Conservation (phyloP, 352 stramenopile species). For the Phytopythium cucurbitacearum region DNA sequence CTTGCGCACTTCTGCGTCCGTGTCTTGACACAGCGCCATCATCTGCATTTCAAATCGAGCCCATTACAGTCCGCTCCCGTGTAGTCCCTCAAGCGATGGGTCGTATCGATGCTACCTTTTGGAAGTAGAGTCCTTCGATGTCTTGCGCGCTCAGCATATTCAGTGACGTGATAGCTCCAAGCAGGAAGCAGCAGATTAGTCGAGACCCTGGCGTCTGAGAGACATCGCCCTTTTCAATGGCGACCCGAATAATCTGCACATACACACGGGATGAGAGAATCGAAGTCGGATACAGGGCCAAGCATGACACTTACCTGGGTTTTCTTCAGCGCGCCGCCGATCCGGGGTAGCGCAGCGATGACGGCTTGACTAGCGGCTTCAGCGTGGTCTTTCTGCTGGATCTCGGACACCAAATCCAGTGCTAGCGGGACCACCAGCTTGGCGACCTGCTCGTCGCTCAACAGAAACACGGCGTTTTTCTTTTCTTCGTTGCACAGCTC, state of each 20-base stretch:
- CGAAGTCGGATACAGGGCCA: not conserved
- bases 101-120: constrained; percentile 42
- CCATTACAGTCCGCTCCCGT: not conserved
- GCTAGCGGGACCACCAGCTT: constrained; percentile 71
- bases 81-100: no score
- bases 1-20: constrained; percentile 72
- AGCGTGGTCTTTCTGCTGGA: constrained; percentile 74
- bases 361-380: constrained; percentile 56
- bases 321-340: constrained; percentile 64
- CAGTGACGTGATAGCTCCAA: constrained; percentile 69
- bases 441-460: constrained; percentile 70
- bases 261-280: not conserved
- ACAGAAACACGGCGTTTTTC: constrained; percentile 56
- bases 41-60: constrained; percentile 32
- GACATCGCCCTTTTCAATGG: constrained; percentile 81
- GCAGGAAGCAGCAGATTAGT: constrained; percentile 70
- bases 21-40: constrained; percentile 83
- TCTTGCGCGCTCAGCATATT: constrained; percentile 61
- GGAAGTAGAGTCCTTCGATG: constrained; percentile 78
- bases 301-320: constrained; percentile 35
- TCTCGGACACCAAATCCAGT: constrained; percentile 70
- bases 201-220: constrained; percentile 72
- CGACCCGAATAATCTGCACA: constrained; percentile 69
- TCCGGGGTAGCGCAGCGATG: constrained; percentile 52
- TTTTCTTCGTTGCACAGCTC: constrained; percentile 44